Evolutionary conservation across 257 asterid species (phyloP).

Genomic region (Scutellaria baicalensis): DNA sequence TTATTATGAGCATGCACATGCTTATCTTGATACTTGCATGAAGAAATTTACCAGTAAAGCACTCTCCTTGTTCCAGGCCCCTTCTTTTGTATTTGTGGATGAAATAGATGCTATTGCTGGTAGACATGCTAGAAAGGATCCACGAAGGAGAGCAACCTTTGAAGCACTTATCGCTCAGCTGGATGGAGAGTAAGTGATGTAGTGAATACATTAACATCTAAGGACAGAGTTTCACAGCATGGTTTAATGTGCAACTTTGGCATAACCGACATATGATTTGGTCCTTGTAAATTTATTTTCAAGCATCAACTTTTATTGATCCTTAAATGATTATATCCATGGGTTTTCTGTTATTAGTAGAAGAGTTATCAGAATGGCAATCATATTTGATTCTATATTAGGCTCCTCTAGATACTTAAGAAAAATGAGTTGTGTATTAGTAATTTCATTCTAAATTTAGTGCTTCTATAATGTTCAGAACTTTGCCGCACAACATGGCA

Average conservation of each 20-base stretch:
- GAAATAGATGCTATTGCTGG: slow-evolving; percentile 99
- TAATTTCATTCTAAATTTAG: not conserved
- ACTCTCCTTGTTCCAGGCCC: slow-evolving; percentile 63
- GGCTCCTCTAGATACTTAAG: not conserved
- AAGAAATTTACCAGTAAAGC: slow-evolving; percentile 6
- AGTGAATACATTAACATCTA: not conserved
- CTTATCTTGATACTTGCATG: not conserved
- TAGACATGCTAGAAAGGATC: slow-evolving; percentile 88
- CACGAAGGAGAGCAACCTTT: slow-evolving; percentile 77
- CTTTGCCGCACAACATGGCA: not conserved
- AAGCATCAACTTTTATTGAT: not conserved
- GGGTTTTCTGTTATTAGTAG: slow-evolving; percentile 4
- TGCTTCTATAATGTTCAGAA: not conserved
- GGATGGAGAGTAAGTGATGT: slow-evolving; percentile 89
- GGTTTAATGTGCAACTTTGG: slow-evolving; percentile 15
- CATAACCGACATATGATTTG: not conserved
- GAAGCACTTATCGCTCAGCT: slow-evolving; percentile 90
- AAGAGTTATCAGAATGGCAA: not conserved
- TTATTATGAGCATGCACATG: not conserved
- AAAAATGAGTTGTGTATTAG: not conserved
- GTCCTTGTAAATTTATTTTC: not conserved
- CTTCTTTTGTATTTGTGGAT: slow-evolving; percentile 89
- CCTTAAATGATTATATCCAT: not conserved
- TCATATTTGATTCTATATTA: not conserved
- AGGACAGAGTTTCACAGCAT: slow-evolving; percentile 12